Percentiles rank a stretch among this genome's conserved stretches.
Evolutionary conservation across 148 eudicot species (phyloP).

Genomic region (Beta vulgaris): DNA sequence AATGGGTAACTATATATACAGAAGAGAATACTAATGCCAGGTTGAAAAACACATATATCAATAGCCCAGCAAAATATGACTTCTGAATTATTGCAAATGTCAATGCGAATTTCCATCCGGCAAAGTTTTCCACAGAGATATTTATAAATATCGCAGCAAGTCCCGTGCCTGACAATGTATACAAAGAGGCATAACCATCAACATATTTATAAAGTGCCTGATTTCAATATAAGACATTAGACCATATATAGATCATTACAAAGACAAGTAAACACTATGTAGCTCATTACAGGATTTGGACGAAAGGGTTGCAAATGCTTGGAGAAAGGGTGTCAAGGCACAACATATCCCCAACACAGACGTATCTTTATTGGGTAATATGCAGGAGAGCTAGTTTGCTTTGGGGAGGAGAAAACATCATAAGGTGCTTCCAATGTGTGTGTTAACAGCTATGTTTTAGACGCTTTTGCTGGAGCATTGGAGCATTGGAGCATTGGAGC

Average conservation of each 20-base stretch:
- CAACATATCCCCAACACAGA: too few relatives aligned
- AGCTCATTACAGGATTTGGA: not conserved
- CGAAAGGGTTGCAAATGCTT: not conserved
- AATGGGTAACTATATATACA: constrained; percentile 79
- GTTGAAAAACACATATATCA: constrained; percentile 72
- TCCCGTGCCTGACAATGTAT: constrained; percentile 68
- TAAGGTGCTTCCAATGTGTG: too few relatives aligned
- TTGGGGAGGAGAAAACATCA: too few relatives aligned
- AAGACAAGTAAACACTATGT: not conserved
- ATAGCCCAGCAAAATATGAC: constrained; percentile 85
- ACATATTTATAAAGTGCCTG: not conserved
- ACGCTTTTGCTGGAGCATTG: too few relatives aligned
- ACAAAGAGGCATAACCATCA: constrained; percentile 15
- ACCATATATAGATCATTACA: not conserved
- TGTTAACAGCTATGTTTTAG: too few relatives aligned
- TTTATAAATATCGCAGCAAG: constrained; percentile 95
- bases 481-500: too few relatives aligned
- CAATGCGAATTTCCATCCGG: constrained; percentile 95
- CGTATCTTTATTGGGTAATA: too few relatives aligned
- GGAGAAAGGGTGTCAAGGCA: not conserved
- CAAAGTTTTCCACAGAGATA: constrained; percentile 94
- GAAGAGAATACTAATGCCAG: constrained; percentile 83
- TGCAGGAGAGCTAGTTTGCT: too few relatives aligned
- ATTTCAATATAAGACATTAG: not conserved
- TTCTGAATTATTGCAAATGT: constrained; percentile 87